Evolutionary conservation across 768 basidiomycete genomes (phyloP).

Genomic region (Candolleomyces aberdarensis): DNA sequence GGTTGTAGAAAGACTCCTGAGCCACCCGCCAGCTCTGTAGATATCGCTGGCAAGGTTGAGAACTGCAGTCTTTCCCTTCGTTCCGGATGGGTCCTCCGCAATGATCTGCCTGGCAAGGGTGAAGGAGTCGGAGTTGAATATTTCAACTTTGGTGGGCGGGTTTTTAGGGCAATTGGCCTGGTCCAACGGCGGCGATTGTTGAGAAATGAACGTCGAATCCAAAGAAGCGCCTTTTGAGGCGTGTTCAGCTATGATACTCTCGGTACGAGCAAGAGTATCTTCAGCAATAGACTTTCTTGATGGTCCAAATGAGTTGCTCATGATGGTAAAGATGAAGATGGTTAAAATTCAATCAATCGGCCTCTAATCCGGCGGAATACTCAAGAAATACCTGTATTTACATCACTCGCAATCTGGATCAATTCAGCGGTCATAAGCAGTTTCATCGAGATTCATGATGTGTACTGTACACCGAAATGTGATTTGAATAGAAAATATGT

Average conservation of each 20-base stretch:
- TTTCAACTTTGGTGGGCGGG: constrained; percentile 16
- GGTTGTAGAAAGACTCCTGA: constrained; percentile 22
- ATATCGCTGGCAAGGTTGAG: constrained; percentile 39
- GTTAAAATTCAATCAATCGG: background rate
- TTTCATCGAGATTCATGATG: too few species aligned
- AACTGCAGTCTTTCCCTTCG: constrained; percentile 28
- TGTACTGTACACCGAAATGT: background rate
- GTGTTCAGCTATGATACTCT: constrained; percentile 22
- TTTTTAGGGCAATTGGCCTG: constrained; percentile 12
- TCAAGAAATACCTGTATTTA: too few species aligned
- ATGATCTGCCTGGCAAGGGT: constrained; percentile 30
- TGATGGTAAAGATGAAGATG: background rate
- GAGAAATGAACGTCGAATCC: constrained; percentile 24
- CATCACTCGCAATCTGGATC: too few species aligned
- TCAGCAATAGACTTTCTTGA: constrained; percentile 15
- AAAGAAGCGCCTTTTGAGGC: constrained; percentile 26
- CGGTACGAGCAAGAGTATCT: constrained; percentile 26
- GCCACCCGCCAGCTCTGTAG: constrained; percentile 31
- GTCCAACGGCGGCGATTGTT: constrained; percentile 25
- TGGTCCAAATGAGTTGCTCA: background rate
- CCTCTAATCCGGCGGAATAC: background rate
- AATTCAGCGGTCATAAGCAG: too few species aligned
- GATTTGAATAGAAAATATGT: background rate
- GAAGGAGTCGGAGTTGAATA: constrained; percentile 38
- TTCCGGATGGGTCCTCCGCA: constrained; percentile 16